These are phyloP conservation scores for Mrakia blollopis DNA, from an alignment of 768 basidiomycete genomes.

Conservation along the genomic window DNA sequence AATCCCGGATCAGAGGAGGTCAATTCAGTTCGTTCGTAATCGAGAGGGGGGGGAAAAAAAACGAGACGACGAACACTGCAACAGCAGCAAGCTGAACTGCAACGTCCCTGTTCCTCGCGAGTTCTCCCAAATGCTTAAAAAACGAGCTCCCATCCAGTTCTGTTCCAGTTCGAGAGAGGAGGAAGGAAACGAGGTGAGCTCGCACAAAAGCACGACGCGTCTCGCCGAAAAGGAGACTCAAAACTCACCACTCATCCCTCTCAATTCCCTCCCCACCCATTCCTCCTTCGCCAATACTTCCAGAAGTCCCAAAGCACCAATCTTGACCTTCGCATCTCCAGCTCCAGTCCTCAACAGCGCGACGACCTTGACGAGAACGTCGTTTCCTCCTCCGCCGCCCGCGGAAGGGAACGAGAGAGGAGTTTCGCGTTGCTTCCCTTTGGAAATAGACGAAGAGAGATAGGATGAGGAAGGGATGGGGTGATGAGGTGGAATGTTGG, in stretches of 20 bases:
- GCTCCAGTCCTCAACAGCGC: not conserved
- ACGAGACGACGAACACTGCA: not conserved
- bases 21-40: not conserved
- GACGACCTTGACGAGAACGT: slow-evolving; percentile 4
- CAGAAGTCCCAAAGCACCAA: not conserved
- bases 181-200: not conserved
- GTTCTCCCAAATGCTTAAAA: not conserved
- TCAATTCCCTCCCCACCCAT: not conserved
- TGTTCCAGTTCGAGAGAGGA: not conserved
- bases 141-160: not conserved
- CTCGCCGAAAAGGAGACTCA: not conserved
- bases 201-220: not conserved
- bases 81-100: not conserved
- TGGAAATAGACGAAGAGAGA: not conserved
- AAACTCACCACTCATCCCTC: slow-evolving; percentile 4
- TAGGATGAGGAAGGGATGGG: not conserved
- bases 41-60: not conserved
- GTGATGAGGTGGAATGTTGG: not conserved
- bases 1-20: not conserved
- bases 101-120: not conserved
- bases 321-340: slow-evolving; percentile 1
- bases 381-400: not conserved
- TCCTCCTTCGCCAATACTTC: slow-evolving; percentile 3
- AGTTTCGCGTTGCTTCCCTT: not conserved
- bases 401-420: not conserved